Percentiles rank a stretch among this genome's conserved stretches.
phyloP scores from a whole-genome alignment of 73 alveolate species.

The Tetrahymena elliotti region DNA sequence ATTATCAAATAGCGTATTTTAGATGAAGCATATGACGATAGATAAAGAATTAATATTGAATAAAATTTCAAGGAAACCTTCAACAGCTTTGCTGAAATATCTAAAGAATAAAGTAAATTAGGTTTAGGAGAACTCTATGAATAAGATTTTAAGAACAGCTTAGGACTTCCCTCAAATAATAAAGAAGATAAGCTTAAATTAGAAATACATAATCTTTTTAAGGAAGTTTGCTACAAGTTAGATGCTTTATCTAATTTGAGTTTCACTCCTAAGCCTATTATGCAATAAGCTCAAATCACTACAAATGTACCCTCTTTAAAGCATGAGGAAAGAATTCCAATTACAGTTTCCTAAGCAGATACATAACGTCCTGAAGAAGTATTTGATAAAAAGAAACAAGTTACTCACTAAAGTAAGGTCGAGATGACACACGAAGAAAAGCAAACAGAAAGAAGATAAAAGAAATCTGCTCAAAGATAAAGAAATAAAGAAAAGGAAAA shows the following conservation, averaged over 20 bases:
- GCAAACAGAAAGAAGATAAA: constrained; percentile 14
- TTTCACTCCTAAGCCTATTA: constrained; percentile 22
- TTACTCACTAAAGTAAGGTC: constrained; percentile 5
- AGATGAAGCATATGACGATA: constrained; percentile 40
- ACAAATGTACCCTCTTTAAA: not conserved
- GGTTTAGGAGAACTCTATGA: constrained; percentile 42
- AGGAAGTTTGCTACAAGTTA: constrained; percentile 30
- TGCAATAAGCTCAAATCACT: constrained; percentile 17
- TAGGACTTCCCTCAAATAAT: constrained; percentile 39
- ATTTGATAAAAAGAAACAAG: constrained; percentile 19
- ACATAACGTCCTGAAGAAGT: constrained; percentile 8
- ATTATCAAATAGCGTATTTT: constrained; percentile 18
- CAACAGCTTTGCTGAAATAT: not conserved
- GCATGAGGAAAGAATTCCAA: constrained; percentile 37
- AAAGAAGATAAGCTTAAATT: constrained; percentile 29
- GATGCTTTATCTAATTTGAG: constrained; percentile 25
- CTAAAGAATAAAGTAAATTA: constrained; percentile 16
- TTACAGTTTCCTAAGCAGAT: not conserved
- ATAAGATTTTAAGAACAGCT: constrained; percentile 19
- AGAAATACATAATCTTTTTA: constrained; percentile 18
- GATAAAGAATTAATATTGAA: constrained; percentile 10
- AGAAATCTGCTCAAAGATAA: constrained; percentile 12
- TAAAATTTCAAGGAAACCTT: not conserved
- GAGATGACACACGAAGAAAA: constrained; percentile 10
- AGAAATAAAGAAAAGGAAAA: constrained; percentile 9